Evolutionary conservation across 345 rosid species (phyloP), one percentile per base, ranked within the genome.

Genomic region (Raphanus sativus): DNA sequence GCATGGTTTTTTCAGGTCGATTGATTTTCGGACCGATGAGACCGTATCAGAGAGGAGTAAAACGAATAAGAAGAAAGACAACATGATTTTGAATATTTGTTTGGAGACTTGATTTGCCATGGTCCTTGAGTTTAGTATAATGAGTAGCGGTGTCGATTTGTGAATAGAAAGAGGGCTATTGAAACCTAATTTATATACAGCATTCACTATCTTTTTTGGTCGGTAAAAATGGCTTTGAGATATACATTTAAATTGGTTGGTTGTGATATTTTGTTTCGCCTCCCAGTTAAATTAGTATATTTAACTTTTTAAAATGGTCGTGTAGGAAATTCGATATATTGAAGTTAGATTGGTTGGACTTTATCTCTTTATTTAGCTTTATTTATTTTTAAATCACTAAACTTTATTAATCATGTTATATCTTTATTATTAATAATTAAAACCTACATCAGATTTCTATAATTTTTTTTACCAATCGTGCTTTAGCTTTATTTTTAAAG

Each of bases 1-100:
- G 72, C 72, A 68, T 4, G 72, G 72, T 16, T 68, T 50, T 52
- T 29, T 52, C 5, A 30, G 61, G 26, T 68, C 28, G 16, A 52
- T 29, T 67, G 71, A 45, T 67, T 13, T 67, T 5, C 15, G 26
- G 28, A 16, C 4, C 2, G 72, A 29, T 8, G 16, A 68, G 9
- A 68, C 72, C 4, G 28, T 32, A 29, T 52, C 30, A 2, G 62
- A 52, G 9, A 50, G n/a, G 40, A 68, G 16, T 29, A 16, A 52
- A 68, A 50, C 40, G 5, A 54, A 50, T 29, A 68, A 1, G 26
- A 52, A 2, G 15, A 67, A 28, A 7, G 28, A 30, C 10, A 40
- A 40, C 11, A 65, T 15, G 52, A 54, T 10, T 38, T 65, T 65
- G 9, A 50, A 50, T 7, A 68, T 5, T 15, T 68, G 2, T 16